Evolutionary conservation across 345 rosid species (phyloP).

Genomic region (Salix purpurea): DNA sequence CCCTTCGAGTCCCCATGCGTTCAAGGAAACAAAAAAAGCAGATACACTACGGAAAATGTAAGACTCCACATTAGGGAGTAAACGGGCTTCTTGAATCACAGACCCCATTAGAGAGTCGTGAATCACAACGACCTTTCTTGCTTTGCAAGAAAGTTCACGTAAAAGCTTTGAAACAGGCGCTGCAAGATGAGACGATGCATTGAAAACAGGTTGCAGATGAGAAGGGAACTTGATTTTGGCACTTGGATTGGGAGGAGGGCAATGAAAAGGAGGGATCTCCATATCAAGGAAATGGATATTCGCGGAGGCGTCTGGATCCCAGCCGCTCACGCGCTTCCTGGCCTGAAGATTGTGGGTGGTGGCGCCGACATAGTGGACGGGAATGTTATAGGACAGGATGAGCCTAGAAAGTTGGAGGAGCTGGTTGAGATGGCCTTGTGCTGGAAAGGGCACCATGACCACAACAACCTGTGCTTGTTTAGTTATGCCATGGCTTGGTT

Average conservation of each 20-base stretch:
- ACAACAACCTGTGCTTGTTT: conserved; percentile 19
- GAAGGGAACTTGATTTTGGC: conserved; percentile 38
- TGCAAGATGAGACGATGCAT: conserved; percentile 28
- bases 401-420: conserved; percentile 51
- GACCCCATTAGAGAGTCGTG: conserved; percentile 46
- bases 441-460: conserved; percentile 54
- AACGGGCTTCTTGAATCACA: conserved; percentile 30
- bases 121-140: conserved; percentile 30
- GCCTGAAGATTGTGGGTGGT: conserved; percentile 47
- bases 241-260: conserved; percentile 33
- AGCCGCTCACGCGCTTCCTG: conserved; percentile 30
- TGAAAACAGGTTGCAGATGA: conserved; percentile 37
- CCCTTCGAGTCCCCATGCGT: conserved; percentile 16
- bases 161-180: conserved; percentile 24
- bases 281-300: conserved; percentile 37
- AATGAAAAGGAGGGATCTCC: conserved; percentile 27
- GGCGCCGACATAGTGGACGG: conserved; percentile 40
- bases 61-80: conserved; percentile 30
- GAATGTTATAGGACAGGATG: conserved; percentile 29
- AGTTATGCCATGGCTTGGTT: not conserved
- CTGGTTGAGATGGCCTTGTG: conserved; percentile 56
- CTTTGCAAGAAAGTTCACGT: conserved; percentile 16
- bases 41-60: conserved; percentile 45
- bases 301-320: conserved; percentile 16
- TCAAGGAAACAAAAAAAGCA: conserved; percentile 28